Conservation (phyloP, 441 rosid genomes). For the Jatropha multifida region DNA sequence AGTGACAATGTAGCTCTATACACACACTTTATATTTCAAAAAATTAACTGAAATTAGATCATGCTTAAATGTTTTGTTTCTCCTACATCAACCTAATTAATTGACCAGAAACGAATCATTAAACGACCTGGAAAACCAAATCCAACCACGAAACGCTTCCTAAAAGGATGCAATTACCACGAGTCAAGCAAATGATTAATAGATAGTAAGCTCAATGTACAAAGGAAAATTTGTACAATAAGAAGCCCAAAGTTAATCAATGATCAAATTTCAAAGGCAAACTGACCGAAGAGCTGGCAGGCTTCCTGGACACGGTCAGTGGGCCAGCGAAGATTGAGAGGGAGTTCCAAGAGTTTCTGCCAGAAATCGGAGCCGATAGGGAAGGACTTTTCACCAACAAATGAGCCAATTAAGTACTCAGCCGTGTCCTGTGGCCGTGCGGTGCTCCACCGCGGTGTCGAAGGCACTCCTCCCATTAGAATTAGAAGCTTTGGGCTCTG, state of each 20-base stretch:
- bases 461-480: slow-evolving; percentile 85
- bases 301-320: slow-evolving; percentile 68
- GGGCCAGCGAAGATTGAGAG: slow-evolving; percentile 75
- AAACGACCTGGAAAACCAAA: not conserved
- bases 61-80: too few relatives aligned
- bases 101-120: not conserved
- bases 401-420: slow-evolving; percentile 69
- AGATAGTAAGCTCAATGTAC: too few relatives aligned
- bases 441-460: slow-evolving; percentile 55
- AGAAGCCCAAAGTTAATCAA: not conserved
- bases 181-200: too few relatives aligned
- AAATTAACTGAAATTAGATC: not conserved
- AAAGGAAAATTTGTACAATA: not conserved
- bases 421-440: slow-evolving; percentile 56
- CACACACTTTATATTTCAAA: not conserved
- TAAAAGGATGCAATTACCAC: not conserved
- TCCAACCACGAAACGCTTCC: not conserved
- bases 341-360: slow-evolving; percentile 90
- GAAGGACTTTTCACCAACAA: slow-evolving; percentile 89
- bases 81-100: not conserved
- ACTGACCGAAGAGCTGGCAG: slow-evolving; percentile 76
- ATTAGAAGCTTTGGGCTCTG: slow-evolving; percentile 9
- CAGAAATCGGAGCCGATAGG: slow-evolving; percentile 90
- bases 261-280: not conserved
- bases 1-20: not conserved